Conservation (phyloP, 495 filamentous ascomycete genomes). For the Penicillium daleae region DNA sequence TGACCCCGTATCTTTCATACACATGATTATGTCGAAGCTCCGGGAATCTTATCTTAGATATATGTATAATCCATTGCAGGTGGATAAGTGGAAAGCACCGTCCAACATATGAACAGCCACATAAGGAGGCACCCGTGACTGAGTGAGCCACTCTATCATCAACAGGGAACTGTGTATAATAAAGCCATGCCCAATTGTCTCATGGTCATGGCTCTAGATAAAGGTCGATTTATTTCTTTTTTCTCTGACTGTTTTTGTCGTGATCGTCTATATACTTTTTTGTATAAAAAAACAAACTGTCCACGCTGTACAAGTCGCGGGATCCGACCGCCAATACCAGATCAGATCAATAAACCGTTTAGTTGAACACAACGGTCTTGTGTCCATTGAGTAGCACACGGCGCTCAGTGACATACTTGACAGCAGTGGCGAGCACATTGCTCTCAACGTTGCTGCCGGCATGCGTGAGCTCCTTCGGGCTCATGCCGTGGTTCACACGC, state of each 20-base stretch:
- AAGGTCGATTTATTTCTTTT: neutral
- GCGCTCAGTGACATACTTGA: constrained; percentile 74
- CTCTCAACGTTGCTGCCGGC: constrained; percentile 78
- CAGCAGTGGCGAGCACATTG: constrained; percentile 69
- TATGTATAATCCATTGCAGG: no score
- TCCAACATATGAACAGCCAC: no score
- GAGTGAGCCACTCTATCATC: neutral
- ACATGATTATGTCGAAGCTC: no score
- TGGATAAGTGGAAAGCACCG: neutral
- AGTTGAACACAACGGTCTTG: constrained; percentile 75
- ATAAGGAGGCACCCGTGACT: neutral
- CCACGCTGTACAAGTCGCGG: neutral
- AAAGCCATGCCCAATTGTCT: constrained; percentile 2
- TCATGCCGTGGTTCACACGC: constrained; percentile 69
- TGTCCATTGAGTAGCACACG: constrained; percentile 71
- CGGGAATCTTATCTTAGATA: no score
- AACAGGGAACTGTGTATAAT: no score
- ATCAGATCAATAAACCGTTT: constrained; percentile 10
- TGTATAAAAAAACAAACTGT: neutral
- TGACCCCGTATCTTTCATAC: no score
- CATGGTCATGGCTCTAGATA: neutral
- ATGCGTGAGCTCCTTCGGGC: constrained; percentile 69
- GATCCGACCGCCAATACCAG: neutral
- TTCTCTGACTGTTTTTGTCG: neutral
- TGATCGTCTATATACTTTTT: constrained; percentile 2